These are phyloP conservation scores for Raphanus raphanistrum DNA, from an alignment of 345 rosid species.

Conservation along the genomic window DNA sequence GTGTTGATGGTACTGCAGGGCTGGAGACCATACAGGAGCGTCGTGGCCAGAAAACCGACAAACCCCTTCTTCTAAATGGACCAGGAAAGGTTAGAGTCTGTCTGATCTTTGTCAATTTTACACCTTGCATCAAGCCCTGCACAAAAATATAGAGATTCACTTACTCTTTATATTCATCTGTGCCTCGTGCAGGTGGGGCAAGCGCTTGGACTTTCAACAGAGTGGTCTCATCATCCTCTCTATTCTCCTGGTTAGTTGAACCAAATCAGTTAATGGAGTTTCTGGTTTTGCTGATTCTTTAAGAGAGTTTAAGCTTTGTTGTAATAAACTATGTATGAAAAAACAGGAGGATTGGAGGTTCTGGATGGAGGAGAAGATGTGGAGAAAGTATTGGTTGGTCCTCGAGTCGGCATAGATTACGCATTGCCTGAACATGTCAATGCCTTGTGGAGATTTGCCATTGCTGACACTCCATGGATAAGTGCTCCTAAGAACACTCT, in stretches of 20 bases:
- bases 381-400: constrained; percentile 65
- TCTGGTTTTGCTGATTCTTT: not conserved
- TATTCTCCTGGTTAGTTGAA: constrained; percentile 64
- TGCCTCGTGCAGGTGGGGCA: constrained; percentile 66
- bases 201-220: constrained; percentile 84
- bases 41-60: constrained; percentile 71
- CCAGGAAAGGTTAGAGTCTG: constrained; percentile 85
- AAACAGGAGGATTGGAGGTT: constrained; percentile 81
- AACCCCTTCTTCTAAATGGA: constrained; percentile 78
- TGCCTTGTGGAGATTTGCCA: constrained; percentile 92
- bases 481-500: constrained; percentile 93
- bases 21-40: constrained; percentile 85
- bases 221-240: constrained; percentile 90
- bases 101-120: not conserved
- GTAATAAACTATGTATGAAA: not conserved
- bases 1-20: constrained; percentile 49
- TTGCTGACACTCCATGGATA: constrained; percentile 80
- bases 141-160: not conserved
- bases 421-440: constrained; percentile 74
- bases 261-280: not conserved
- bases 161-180: not conserved
- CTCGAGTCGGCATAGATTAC: constrained; percentile 91
- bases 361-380: constrained; percentile 76
- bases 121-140: constrained; percentile 1
- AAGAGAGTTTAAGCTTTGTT: not conserved